Evolutionary conservation across 2,329 filamentous ascomycete genomes (phyloP).

Genomic region (Colletotrichum somersetense): DNA sequence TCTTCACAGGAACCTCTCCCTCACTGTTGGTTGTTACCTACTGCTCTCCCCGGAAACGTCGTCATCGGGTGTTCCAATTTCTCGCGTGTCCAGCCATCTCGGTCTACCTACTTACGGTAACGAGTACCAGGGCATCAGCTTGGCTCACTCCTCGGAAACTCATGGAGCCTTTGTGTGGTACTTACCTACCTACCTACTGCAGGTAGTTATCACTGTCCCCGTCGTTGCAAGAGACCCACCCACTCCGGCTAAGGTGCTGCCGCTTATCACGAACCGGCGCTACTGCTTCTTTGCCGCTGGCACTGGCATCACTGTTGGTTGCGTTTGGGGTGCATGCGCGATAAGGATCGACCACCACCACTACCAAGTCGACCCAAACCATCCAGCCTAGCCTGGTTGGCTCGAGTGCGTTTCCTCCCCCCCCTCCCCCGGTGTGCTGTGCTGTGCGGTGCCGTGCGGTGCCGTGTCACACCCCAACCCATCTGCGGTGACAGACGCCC

Average conservation of each 20-base stretch:
- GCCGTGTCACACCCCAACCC: slow-evolving; percentile 12
- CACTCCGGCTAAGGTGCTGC: not conserved
- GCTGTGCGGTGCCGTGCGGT: not conserved
- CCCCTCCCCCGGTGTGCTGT: not conserved
- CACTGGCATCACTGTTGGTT: slow-evolving; percentile 3
- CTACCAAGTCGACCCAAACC: slow-evolving; percentile 38
- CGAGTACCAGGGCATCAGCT: not conserved
- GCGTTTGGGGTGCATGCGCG: slow-evolving; percentile 45
- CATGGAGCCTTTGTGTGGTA: too few species aligned
- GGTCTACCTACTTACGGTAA: not conserved
- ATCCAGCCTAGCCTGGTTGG: slow-evolving; percentile 3
- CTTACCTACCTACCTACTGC: too few species aligned
- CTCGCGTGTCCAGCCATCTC: not conserved
- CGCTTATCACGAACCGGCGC: slow-evolving; percentile 22
- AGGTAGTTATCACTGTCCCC: not conserved
- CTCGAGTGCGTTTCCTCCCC: not conserved
- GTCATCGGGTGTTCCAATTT: not conserved
- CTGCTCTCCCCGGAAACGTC: not conserved
- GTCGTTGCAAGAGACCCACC: not conserved
- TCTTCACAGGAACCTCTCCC: not conserved
- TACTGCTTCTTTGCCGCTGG: slow-evolving; percentile 9
- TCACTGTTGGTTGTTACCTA: not conserved
- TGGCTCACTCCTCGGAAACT: not conserved
- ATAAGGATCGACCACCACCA: slow-evolving; percentile 48
- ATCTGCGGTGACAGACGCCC: slow-evolving; percentile 6